These are phyloP conservation scores for Fraxinus angustifolia DNA, from an alignment of 305 asterid species.

Conservation along the genomic window DNA sequence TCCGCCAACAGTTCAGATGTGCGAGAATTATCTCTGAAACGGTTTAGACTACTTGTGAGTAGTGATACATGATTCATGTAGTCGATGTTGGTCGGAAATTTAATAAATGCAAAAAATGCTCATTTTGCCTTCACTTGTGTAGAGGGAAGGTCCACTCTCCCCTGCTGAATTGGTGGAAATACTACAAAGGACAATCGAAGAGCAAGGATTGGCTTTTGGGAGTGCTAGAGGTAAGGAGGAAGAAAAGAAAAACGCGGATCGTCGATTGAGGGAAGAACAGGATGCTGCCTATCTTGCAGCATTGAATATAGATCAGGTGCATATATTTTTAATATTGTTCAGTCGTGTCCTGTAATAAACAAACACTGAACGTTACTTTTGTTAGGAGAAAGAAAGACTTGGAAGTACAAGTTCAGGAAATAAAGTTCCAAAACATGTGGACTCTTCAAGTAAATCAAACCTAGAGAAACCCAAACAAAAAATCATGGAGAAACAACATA, in stretches of 20 bases:
- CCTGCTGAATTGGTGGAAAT: constrained; percentile 69
- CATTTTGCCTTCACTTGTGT: constrained; percentile 8
- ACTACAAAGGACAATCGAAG: constrained; percentile 68
- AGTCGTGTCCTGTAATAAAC: background rate
- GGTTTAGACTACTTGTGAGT: background rate
- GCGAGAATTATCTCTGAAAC: background rate
- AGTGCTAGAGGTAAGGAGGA: constrained; percentile 42
- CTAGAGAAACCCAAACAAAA: constrained; percentile 24
- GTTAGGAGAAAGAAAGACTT: constrained; percentile 52
- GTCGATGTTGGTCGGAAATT: background rate
- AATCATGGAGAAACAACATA: constrained; percentile 23
- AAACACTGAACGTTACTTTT: background rate
- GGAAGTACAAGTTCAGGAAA: constrained; percentile 30
- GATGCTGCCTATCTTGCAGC: constrained; percentile 73
- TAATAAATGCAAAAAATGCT: background rate
- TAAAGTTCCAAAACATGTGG: constrained; percentile 21
- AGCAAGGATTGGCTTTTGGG: constrained; percentile 70
- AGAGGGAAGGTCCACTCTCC: constrained; percentile 82
- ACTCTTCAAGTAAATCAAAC: constrained; percentile 19
- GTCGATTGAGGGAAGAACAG: constrained; percentile 68
- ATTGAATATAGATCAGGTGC: constrained; percentile 66
- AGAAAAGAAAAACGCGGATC: constrained; percentile 41
- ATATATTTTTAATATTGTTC: background rate
- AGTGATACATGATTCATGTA: background rate
- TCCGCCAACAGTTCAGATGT: background rate